Base-by-base conservation (phyloP, 345 rosid species). In the Stellera chamaejasme region DNA sequence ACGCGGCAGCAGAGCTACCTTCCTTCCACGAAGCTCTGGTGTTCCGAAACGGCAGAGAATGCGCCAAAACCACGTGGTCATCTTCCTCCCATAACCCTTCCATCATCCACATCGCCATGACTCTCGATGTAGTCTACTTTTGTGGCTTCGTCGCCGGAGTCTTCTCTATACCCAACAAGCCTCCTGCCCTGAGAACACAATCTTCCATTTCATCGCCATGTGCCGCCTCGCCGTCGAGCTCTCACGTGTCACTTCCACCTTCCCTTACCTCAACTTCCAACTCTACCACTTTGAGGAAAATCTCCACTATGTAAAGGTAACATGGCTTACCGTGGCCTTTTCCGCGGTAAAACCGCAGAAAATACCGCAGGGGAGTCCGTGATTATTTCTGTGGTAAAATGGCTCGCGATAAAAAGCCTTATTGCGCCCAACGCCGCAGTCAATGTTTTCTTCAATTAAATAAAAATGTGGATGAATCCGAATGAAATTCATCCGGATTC, bases 141-240 rank as follows among this genome's bases (percentile, higher is more conserved):
- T 93, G 95, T 0, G 95, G 97, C 63, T 86, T 95, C 16, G 62
- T 90, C 54, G 95, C 95, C 54, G 95, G 83, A 1, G 90, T 90
- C 27, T 71, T 90, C 61, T 90, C 97, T 56, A 82, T 87, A 45
- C 87, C 48, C 88, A 80, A 19, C 97, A 90, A 77, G 84, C 97
- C 23, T 49, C 88, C 44, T 86, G 95, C 44, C 97, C 90, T 1
- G 92, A 90, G 65, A 82, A 90, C 76, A 58, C 84, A 26, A 92
- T 84, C 43, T 90, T 90, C 77, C 97, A 90, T 62, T 86, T 90
- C 79, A 74, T 90, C 66, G 71, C 82, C 43, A 62, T 80, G 10
- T 74, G 62, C 61, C 84, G 73, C 32, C 76, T 61, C 41, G 69
- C 77, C 60, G 50, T 72, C 48, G 77, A 75, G 50, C 90, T 87